Conservation (phyloP, 1,284 basidiomycete genomes). For the Anthracocystis setariae region DNA sequence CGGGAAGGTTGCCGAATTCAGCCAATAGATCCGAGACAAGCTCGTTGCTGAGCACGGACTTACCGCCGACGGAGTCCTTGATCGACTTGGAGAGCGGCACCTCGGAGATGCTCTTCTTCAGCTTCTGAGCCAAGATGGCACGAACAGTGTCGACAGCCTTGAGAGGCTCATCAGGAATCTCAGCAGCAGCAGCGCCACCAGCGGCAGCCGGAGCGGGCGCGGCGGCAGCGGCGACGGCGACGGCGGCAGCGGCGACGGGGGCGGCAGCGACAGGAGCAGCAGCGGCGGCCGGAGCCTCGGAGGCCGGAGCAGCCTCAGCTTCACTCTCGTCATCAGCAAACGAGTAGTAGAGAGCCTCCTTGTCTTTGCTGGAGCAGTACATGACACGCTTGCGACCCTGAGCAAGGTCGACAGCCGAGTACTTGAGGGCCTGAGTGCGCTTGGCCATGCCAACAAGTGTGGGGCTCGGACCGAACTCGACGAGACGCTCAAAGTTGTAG, state of each 20-base stretch:
- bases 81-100: slow-evolving; percentile 93
- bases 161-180: slow-evolving; percentile 87
- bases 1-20: slow-evolving; percentile 73
- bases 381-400: slow-evolving; percentile 82
- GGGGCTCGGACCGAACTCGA: slow-evolving; percentile 95
- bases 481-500: slow-evolving; percentile 89
- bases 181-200: slow-evolving; percentile 72
- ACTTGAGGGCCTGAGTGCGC: slow-evolving; percentile 94
- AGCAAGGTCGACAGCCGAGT: slow-evolving; percentile 88
- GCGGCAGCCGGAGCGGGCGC: slow-evolving; percentile 71
- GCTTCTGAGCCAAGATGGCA: slow-evolving; percentile 92
- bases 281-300: slow-evolving; percentile 67
- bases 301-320: slow-evolving; percentile 69
- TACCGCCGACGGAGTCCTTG: slow-evolving; percentile 97
- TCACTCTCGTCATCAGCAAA: slow-evolving; percentile 83
- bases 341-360: slow-evolving; percentile 96
- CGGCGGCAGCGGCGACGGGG: slow-evolving; percentile 70
- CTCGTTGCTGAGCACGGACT: slow-evolving; percentile 97
- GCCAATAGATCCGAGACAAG: slow-evolving; percentile 86
- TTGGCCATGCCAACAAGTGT: slow-evolving; percentile 96
- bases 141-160: slow-evolving; percentile 90
- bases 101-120: slow-evolving; percentile 93
- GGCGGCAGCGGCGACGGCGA: slow-evolving; percentile 70
- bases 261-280: slow-evolving; percentile 69
- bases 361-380: slow-evolving; percentile 92